Base-by-base conservation (phyloP, 1,139 yeast genomes). In the Kodamaea fungicola region DNA sequence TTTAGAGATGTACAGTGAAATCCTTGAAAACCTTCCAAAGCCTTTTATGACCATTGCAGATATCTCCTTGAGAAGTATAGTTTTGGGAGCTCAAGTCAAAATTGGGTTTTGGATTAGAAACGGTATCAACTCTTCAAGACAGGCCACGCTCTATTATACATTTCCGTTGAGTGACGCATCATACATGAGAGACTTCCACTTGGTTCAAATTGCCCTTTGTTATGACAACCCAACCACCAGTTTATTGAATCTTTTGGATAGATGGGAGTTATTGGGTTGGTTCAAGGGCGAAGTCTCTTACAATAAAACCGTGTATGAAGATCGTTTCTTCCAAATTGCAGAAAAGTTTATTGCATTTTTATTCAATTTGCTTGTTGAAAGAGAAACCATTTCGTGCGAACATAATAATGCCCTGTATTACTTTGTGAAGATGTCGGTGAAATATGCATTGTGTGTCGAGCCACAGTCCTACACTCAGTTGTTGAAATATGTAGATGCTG, bases 81-180 rank as follows among this genome's bases (percentile, higher is more conserved):
- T 85, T 0, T 62, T 86, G 13, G 69, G 83, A 6, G 71, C 90
- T 0, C 97, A 92, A 55, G 79, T 89, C 10, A 77, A 79, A 32
- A 72, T 78, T 2, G 95, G 96, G 0, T 76, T 83, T 43, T 92
- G 97, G 97, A 87, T 92, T 3, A 75, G 97, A 55, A 92, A 92
- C 55, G 87, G 87, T n/a, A 50, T 64, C 33, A 62, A 76, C 6
- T 74, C 73, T 2, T 58, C 78, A 3, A 67, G 72, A 33, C 80
- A 77, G 47, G 75, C 71, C 1, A 45, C 63, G 1, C 47, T 64
- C 28, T 67, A 69, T 41, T 50, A 58, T 29, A 67, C 58, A 22
- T 47, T 62, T 23, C 44, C 50, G 45, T 68, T 63, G 62, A 62
- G 49, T 51, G 80, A 59, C 23, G 39, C 51, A 10, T 54, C 70